A percentile compares a stretch with the other conserved stretches of the same genome.
These are phyloP conservation scores for Malassezia psittaci DNA, from an alignment of 1,284 basidiomycete species.

Conservation along the genomic window DNA sequence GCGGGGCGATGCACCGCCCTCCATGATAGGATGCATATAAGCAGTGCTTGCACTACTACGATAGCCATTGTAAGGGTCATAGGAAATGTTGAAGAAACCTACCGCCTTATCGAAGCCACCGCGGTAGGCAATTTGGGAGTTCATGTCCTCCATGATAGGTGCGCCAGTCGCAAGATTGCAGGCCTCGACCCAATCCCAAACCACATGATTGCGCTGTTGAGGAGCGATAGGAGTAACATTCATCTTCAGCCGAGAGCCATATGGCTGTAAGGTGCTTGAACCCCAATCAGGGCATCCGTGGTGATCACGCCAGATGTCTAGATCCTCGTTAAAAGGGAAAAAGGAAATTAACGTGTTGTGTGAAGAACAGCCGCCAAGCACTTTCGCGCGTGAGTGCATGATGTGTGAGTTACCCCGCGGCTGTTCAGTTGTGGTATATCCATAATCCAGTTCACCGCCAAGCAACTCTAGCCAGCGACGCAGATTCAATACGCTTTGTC, in stretches of 20 bases:
- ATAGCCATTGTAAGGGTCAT: slow-evolving; percentile 45
- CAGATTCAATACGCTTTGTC: slow-evolving; percentile 40
- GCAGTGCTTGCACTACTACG: slow-evolving; percentile 44
- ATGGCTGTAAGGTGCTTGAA: slow-evolving; percentile 37
- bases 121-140: slow-evolving; percentile 40
- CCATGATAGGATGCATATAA: slow-evolving; percentile 49
- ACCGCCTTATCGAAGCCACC: slow-evolving; percentile 41
- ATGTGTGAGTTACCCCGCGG: slow-evolving; percentile 48
- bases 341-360: slow-evolving; percentile 49
- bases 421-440: slow-evolving; percentile 45
- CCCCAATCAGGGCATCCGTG: slow-evolving; percentile 42
- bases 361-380: slow-evolving; percentile 47
- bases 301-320: slow-evolving; percentile 46
- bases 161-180: slow-evolving; percentile 35
- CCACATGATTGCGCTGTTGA: slow-evolving; percentile 47
- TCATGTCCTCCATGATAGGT: slow-evolving; percentile 42
- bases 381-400: slow-evolving; percentile 44
- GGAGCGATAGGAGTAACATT: slow-evolving; percentile 47
- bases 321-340: slow-evolving; percentile 47
- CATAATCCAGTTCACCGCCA: slow-evolving; percentile 47
- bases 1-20: slow-evolving; percentile 35
- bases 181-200: slow-evolving; percentile 45
- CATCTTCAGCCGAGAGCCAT: slow-evolving; percentile 46
- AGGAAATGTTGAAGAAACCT: slow-evolving; percentile 48
- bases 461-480: slow-evolving; percentile 47